A percentile compares a stretch with the other conserved stretches of the same genome.
Conservation (phyloP, 768 basidiomycete genomes). For the Paxillus ammoniavirescens region DNA sequence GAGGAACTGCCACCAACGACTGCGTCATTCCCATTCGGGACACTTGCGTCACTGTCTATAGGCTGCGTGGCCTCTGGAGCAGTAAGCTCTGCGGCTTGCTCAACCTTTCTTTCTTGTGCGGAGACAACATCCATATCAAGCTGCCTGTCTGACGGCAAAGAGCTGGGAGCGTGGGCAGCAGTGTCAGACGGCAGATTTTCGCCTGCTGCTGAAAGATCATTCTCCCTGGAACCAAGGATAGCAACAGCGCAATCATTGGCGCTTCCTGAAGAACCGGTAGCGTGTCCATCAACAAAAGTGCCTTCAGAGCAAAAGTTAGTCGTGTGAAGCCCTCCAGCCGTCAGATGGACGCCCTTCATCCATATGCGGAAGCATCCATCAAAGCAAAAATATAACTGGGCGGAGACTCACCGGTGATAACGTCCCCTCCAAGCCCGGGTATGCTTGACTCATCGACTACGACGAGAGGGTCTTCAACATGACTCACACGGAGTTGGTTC, state of each 20-base stretch:
- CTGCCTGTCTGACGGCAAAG: constrained; percentile 18
- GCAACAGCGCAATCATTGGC: constrained; percentile 12
- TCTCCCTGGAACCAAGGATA: constrained; percentile 15
- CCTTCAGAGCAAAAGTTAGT: constrained; percentile 54
- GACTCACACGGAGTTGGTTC: constrained; percentile 43
- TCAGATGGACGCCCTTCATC: constrained; percentile 41
- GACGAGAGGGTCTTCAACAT: constrained; percentile 38
- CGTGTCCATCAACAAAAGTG: constrained; percentile 38
- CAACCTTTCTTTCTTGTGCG: constrained; percentile 14
- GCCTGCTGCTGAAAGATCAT: constrained; percentile 17
- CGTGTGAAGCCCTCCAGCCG: constrained; percentile 45
- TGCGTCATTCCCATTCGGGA: constrained; percentile 20
- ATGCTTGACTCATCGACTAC: constrained; percentile 32
- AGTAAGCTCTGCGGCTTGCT: constrained; percentile 12
- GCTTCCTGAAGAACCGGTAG: constrained; percentile 32
- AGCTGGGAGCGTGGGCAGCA: constrained; percentile 11
- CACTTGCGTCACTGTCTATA: constrained; percentile 8
- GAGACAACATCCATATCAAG: constrained; percentile 19
- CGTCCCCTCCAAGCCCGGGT: constrained; percentile 32
- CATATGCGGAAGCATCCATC: constrained; percentile 47
- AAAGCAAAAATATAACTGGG: constrained; percentile 28
- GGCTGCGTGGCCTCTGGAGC: constrained; percentile 22
- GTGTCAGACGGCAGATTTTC: constrained; percentile 26
- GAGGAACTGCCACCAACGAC: constrained; percentile 15
- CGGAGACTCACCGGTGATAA: constrained; percentile 55